Base-by-base conservation (phyloP, 805 yeast genomes). In the Saturnispora saitoi region DNA sequence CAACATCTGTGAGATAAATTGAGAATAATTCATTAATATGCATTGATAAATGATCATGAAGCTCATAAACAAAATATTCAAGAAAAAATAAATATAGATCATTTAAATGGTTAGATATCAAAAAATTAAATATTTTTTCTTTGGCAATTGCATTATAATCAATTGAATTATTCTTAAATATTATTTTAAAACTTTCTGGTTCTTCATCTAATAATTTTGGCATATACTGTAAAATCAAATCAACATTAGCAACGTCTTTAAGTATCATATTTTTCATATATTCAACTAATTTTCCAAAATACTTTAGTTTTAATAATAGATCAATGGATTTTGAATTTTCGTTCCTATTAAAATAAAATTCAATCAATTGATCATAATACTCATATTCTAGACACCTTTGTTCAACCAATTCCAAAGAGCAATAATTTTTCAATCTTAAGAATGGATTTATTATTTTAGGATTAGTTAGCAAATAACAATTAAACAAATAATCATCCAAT, bases 371-470 rank as follows among this genome's bases (percentile, higher is more conserved):
- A 30, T 75, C 75, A 56, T 77, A 76, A 58, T 77, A 73, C 3
- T 70, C 66, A 7, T 72, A 67, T 4, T 66, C 59, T 10, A 72
- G 62, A 28, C 88, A 71, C 45, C 76, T 72, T 10, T 66, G 62
- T 43, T 77, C 76, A 1, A 87, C 95, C 2, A 77, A 70, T 1
- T 70, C 68, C 4, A 82, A 73, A 56, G 83, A 81, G 67, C 97
- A 88, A 55, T 72, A 70, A 62, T 90, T 93, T 26, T 78, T 76
- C 2, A 88, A 73, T 43, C 98, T 71, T 4, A 91, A 70, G 19
- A 91, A 75, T 0, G 98, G 93, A 0, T 91, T 95, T 12, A 91
- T 75, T 61, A 91, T 70, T 52, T 83, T 75, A 0, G 86, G 85
- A 48, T 78, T 78, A 29, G 78, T 77, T n/a, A 78, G 60, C 50